These are phyloP conservation scores for Phaeodactylum tricornutum DNA, from an alignment of 108 stramenopile species.

Conservation along the genomic window DNA sequence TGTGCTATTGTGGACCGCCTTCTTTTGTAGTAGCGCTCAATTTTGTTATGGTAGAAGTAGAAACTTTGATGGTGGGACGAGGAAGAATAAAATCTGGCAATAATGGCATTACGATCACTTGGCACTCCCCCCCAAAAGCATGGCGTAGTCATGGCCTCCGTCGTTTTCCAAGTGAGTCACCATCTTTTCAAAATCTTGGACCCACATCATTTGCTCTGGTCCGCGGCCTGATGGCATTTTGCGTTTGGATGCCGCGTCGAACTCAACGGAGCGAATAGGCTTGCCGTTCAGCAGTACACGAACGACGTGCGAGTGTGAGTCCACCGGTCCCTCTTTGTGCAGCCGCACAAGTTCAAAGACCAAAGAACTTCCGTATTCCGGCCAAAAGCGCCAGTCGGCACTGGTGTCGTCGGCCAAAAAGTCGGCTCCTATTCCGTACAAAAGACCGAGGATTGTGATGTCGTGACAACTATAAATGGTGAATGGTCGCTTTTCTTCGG, in stretches of 20 bases:
- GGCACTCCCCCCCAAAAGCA: background rate
- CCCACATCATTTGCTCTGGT: conserved; percentile 10
- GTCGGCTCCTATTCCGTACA: conserved; percentile 64
- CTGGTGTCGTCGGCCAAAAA: conserved; percentile 32
- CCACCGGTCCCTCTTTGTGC: background rate
- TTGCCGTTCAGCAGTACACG: conserved; percentile 24
- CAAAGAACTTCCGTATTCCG: conserved; percentile 22
- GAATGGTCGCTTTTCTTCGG: conserved; percentile 32
- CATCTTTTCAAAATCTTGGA: conserved; percentile 15
- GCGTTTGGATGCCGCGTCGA: background rate
- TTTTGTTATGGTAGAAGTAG: too few species aligned
- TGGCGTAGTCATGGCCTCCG: conserved; percentile 2
- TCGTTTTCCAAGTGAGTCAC: conserved; percentile 10
- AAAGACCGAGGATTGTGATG: conserved; percentile 54
- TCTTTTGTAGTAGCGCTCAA: too few species aligned
- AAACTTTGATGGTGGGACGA: too few species aligned
- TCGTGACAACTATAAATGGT: conserved; percentile 67
- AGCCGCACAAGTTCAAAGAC: conserved; percentile 29
- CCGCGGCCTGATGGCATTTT: conserved; percentile 5
- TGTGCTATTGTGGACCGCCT: too few species aligned
- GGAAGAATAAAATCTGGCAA: too few species aligned
- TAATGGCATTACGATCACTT: too few species aligned
- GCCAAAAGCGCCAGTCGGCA: conserved; percentile 23
- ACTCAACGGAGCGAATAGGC: conserved; percentile 8
- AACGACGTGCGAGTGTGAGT: conserved; percentile 2